These are phyloP conservation scores for Globisporangium alternatum DNA, from an alignment of 352 stramenopile genomes.

Conservation along the genomic window DNA sequence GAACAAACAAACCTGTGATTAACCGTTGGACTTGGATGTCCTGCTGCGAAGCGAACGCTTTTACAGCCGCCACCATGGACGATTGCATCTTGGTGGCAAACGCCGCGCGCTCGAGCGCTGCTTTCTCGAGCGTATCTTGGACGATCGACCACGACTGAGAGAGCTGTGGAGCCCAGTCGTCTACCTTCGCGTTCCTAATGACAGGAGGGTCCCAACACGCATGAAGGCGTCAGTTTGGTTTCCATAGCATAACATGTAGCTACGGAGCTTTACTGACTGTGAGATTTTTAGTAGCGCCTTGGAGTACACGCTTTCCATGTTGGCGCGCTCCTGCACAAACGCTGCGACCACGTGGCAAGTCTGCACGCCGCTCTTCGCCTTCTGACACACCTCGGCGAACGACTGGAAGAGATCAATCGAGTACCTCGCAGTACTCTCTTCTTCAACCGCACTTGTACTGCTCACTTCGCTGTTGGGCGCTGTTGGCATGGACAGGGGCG, in stretches of 20 bases:
- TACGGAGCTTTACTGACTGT: slow-evolving; percentile 33
- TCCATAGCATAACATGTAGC: background rate
- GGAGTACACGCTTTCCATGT: slow-evolving; percentile 58
- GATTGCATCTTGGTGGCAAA: slow-evolving; percentile 66
- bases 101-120: slow-evolving; percentile 51
- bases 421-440: slow-evolving; percentile 26
- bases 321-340: slow-evolving; percentile 59
- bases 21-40: slow-evolving; percentile 75
- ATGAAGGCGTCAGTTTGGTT: background rate
- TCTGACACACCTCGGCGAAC: slow-evolving; percentile 69
- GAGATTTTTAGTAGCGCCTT: slow-evolving; percentile 58
- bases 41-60: slow-evolving; percentile 70
- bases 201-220: background rate
- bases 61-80: slow-evolving; percentile 49
- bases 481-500: background rate
- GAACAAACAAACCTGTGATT: slow-evolving; percentile 41
- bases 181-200: slow-evolving; percentile 42
- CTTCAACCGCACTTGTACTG: background rate
- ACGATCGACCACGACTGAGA: slow-evolving; percentile 52
- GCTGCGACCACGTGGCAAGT: slow-evolving; percentile 65
- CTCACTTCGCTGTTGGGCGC: background rate
- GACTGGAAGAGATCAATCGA: slow-evolving; percentile 68
- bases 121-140: slow-evolving; percentile 46
- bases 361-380: slow-evolving; percentile 74
- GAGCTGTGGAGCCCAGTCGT: slow-evolving; percentile 73